phyloP scores from a whole-genome alignment of 371 early-diverging fungal species.

The Gilbertella persicaria region DNA sequence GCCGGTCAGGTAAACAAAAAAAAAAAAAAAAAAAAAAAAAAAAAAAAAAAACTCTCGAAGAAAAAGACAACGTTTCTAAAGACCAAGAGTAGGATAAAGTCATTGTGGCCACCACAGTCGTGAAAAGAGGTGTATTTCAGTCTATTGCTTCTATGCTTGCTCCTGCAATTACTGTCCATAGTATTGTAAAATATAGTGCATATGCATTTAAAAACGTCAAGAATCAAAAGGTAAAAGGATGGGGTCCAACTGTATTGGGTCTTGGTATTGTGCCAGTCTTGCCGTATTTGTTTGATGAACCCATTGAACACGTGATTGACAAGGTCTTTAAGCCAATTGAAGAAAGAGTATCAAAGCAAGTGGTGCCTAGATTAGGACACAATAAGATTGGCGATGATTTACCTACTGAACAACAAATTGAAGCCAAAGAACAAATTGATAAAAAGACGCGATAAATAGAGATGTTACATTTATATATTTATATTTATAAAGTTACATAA shows the following conservation, averaged over 20 bases:
- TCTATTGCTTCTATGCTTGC: constrained; percentile 71
- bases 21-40: not conserved
- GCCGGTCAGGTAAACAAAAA: constrained; percentile 46
- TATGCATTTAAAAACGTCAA: constrained; percentile 58
- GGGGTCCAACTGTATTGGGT: constrained; percentile 73
- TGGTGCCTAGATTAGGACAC: constrained; percentile 27
- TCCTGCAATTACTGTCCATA: constrained; percentile 76
- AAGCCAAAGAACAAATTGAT: constrained; percentile 7
- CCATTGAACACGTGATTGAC: constrained; percentile 70
- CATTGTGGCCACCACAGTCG: constrained; percentile 55
- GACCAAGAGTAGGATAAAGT: constrained; percentile 34
- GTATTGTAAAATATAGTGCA: constrained; percentile 69
- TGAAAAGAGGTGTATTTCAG: constrained; percentile 74
- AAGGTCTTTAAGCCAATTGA: constrained; percentile 60
- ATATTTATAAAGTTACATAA: too few species aligned
- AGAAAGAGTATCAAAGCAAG: constrained; percentile 14
- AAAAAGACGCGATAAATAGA: constrained; percentile 15
- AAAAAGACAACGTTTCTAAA: not conserved
- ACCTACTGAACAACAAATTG: constrained; percentile 11
- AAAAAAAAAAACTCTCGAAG: not conserved
- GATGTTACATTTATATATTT: too few species aligned
- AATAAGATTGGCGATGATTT: constrained; percentile 29
- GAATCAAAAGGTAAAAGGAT: constrained; percentile 51
- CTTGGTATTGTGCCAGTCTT: constrained; percentile 70
- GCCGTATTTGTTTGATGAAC: constrained; percentile 76